Conservation (phyloP, 2,329 filamentous ascomycete species). For the Mariannaea elegans region DNA sequence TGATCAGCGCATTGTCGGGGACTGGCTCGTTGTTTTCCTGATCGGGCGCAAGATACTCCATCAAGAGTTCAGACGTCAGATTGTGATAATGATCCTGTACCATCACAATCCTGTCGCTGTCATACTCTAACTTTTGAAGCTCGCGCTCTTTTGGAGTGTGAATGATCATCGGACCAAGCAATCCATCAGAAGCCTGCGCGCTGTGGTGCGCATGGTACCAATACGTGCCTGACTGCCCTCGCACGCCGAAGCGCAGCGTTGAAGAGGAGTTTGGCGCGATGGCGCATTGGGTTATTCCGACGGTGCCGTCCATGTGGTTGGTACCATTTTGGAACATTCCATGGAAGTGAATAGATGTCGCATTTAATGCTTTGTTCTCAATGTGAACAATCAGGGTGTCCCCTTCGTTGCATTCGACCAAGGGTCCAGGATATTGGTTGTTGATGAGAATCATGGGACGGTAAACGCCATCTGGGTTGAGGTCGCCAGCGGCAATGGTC, state of each 20-base stretch:
- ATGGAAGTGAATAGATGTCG: slow-evolving; percentile 78
- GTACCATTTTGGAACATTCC: slow-evolving; percentile 81
- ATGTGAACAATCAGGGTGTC: slow-evolving; percentile 76
- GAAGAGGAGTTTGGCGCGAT: slow-evolving; percentile 71
- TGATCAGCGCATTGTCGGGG: slow-evolving; percentile 71
- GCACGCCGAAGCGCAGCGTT: slow-evolving; percentile 74
- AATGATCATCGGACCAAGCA: slow-evolving; percentile 74
- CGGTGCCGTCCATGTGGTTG: slow-evolving; percentile 77
- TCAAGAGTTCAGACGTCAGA: slow-evolving; percentile 57
- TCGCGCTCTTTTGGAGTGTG: slow-evolving; percentile 59
- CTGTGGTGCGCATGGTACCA: slow-evolving; percentile 74
- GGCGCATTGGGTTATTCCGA: slow-evolving; percentile 72
- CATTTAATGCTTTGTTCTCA: slow-evolving; percentile 72
- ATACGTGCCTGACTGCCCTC: slow-evolving; percentile 58
- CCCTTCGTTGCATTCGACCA: slow-evolving; percentile 77
- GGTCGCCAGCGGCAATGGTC: slow-evolving; percentile 64
- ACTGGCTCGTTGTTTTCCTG: slow-evolving; percentile 70
- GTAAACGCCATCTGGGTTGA: slow-evolving; percentile 68
- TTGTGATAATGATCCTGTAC: slow-evolving; percentile 81
- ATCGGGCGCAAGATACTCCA: slow-evolving; percentile 63
- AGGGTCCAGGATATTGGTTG: slow-evolving; percentile 76
- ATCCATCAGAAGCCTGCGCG: slow-evolving; percentile 73
- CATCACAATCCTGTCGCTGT: slow-evolving; percentile 67
- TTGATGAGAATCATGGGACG: slow-evolving; percentile 76
- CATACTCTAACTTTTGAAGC: slow-evolving; percentile 41